These are phyloP conservation scores for Carex scoparia DNA, from an alignment of 176 grass and related monocot genomes.

Conservation along the genomic window DNA sequence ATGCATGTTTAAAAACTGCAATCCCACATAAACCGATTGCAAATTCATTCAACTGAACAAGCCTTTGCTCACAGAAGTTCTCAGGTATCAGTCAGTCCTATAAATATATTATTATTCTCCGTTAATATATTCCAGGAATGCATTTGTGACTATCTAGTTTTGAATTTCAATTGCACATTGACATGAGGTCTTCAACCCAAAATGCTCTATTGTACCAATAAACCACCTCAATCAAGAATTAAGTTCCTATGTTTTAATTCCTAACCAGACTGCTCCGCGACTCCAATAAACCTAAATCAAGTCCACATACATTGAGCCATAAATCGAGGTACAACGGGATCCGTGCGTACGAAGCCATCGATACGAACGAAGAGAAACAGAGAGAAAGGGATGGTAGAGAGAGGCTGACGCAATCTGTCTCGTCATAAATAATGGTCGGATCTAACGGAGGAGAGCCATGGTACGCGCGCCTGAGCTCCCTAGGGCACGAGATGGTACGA, in stretches of 20 bases:
- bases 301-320: not conserved
- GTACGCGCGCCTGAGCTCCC: not conserved
- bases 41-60: not conserved
- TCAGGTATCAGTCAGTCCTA: not conserved
- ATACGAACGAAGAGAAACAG: not conserved
- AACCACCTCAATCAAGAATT: not conserved
- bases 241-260: not conserved
- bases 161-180: not conserved
- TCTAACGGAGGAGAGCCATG: not conserved
- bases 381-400: not conserved
- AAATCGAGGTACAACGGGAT: not conserved
- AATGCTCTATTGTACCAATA: not conserved
- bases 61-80: not conserved
- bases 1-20: not conserved
- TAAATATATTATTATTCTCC: not conserved
- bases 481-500: slow-evolving; percentile 7
- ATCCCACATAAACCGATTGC: not conserved
- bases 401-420: not conserved
- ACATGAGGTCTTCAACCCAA: not conserved
- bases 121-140: not conserved
- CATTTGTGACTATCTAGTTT: not conserved
- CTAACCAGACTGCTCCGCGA: not conserved
- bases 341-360: slow-evolving; percentile 11
- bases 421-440: not conserved
- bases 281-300: not conserved